Percentiles rank a stretch among this genome's conserved stretches.
Evolutionary conservation across 78 protist genomes (phyloP).

Genomic region (Isochrysis galbana): DNA sequence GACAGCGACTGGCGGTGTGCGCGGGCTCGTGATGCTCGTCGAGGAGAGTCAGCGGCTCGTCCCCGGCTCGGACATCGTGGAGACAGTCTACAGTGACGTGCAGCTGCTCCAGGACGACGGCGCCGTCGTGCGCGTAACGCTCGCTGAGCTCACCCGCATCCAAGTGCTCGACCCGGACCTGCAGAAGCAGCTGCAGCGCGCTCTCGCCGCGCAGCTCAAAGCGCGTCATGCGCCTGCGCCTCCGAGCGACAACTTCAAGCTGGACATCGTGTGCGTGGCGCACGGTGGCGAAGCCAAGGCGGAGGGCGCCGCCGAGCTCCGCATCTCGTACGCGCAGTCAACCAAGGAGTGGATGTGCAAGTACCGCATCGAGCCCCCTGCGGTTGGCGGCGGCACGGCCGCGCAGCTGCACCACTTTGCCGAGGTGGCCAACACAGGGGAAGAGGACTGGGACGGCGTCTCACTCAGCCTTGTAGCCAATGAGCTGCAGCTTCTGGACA

Average conservation of each 20-base stretch:
- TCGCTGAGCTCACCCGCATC: background rate
- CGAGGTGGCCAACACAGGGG: background rate
- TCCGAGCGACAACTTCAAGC: background rate
- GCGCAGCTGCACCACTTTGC: background rate
- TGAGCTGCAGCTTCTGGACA: background rate
- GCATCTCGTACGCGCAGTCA: background rate
- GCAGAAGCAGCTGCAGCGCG: background rate
- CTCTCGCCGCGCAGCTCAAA: background rate
- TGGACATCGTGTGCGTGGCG: background rate
- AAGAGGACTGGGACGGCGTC: background rate
- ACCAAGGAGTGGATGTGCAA: slow-evolving; percentile 1
- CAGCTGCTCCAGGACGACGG: background rate
- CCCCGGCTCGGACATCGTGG: background rate
- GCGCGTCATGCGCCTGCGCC: background rate
- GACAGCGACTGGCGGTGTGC: background rate
- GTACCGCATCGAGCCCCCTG: background rate
- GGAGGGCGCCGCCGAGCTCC: background rate
- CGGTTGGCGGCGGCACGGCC: background rate
- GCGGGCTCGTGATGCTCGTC: background rate
- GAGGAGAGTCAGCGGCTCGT: background rate
- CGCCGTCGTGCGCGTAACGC: background rate
- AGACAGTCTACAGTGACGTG: background rate
- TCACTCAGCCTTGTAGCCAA: background rate
- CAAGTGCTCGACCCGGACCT: background rate
- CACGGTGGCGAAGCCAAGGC: background rate